Evolutionary conservation across 371 early-diverging fungal species (phyloP).

Genomic region (Mortierella sp.): DNA sequence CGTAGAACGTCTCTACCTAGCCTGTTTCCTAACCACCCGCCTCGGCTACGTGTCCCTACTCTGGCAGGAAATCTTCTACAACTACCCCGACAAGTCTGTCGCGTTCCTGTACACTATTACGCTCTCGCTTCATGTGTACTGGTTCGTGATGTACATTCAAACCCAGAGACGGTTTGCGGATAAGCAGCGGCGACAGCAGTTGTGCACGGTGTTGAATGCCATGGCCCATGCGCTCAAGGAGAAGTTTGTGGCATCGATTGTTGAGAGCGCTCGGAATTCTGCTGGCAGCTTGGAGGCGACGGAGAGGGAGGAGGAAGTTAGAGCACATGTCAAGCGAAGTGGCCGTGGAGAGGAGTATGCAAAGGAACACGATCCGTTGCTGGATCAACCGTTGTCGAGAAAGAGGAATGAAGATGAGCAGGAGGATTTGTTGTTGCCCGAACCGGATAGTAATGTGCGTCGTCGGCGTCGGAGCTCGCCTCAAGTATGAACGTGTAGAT

Average conservation of each 20-base stretch:
- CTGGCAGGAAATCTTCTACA: slow-evolving; percentile 55
- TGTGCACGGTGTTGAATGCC: slow-evolving; percentile 13
- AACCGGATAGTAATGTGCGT: neutral
- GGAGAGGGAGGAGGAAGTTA: neutral
- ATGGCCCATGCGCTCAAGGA: slow-evolving; percentile 20
- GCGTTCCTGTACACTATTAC: slow-evolving; percentile 49
- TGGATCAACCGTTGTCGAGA: neutral
- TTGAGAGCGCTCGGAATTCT: neutral
- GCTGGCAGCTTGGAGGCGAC: neutral
- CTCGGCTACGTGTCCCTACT: slow-evolving; percentile 45
- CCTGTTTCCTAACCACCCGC: slow-evolving; percentile 38
- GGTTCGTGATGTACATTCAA: slow-evolving; percentile 49
- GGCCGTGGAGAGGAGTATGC: neutral
- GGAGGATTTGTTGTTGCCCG: neutral
- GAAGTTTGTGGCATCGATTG: slow-evolving; percentile 1
- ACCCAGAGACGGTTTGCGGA: slow-evolving; percentile 31
- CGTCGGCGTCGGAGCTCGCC: neutral
- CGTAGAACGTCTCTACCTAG: slow-evolving; percentile 33
- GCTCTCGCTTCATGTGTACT: slow-evolving; percentile 43
- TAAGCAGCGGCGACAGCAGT: slow-evolving; percentile 33
- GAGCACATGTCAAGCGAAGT: neutral
- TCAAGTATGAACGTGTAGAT: neutral
- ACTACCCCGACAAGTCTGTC: slow-evolving; percentile 55
- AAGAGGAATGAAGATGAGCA: neutral
- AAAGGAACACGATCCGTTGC: neutral